A percentile compares a stretch with the other conserved stretches of the same genome.
Conservation (phyloP, 2,329 filamentous ascomycete species). For the Pseudocercospora fuligena region DNA sequence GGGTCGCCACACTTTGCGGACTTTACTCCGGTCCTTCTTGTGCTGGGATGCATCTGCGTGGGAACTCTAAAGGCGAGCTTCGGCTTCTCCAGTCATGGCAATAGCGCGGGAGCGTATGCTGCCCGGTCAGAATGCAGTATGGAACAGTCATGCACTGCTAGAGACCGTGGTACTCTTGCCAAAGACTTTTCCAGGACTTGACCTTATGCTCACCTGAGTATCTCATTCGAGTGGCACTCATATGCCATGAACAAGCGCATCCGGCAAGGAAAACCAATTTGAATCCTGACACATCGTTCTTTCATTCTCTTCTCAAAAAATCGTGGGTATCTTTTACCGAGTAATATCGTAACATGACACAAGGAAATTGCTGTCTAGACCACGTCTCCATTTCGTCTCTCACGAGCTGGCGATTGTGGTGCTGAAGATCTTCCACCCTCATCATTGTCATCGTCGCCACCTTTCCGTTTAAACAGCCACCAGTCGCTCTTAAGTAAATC, state of each 20-base stretch:
- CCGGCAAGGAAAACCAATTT: background rate
- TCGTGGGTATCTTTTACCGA: slow-evolving; percentile 4
- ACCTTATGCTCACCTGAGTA: no score
- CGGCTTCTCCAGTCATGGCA: no score
- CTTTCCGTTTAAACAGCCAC: slow-evolving; percentile 35
- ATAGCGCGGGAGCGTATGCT: background rate
- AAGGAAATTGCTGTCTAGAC: background rate
- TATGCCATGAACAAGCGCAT: no score
- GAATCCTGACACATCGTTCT: background rate
- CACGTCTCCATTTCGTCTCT: background rate
- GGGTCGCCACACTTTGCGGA: no score
- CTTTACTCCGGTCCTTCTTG: no score
- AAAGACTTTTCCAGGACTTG: background rate
- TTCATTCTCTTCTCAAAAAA: background rate
- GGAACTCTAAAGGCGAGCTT: no score
- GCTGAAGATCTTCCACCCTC: background rate
- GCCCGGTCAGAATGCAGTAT: background rate
- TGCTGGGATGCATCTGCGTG: no score
- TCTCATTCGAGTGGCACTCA: no score
- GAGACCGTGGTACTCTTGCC: background rate
- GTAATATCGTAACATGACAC: background rate
- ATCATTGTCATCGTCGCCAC: slow-evolving; percentile 22
- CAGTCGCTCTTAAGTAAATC: slow-evolving; percentile 38
- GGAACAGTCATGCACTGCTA: background rate
- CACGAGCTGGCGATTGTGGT: slow-evolving; percentile 4